phyloP scores from a whole-genome alignment of 805 yeast species.

The Priceomyces haplophilus region DNA sequence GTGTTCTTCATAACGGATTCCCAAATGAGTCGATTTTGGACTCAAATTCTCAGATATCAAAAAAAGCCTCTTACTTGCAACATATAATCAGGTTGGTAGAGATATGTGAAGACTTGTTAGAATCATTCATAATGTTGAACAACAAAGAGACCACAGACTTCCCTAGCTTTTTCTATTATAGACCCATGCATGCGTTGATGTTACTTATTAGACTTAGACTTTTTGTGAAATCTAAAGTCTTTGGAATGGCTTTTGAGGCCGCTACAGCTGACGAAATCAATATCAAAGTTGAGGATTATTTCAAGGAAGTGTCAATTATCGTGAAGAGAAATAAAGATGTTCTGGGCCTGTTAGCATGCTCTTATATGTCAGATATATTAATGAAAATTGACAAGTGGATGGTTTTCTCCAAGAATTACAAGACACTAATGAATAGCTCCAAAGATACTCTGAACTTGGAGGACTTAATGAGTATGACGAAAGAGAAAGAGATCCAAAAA shows the following conservation, averaged over 20 bases:
- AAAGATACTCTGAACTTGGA: conserved; percentile 14
- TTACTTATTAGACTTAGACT: conserved; percentile 46
- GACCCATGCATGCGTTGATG: conserved; percentile 53
- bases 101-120: conserved; percentile 45
- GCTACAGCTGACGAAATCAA: conserved; percentile 10
- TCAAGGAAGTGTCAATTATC: conserved; percentile 14
- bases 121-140: conserved; percentile 41
- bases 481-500: conserved; percentile 30
- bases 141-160: conserved; percentile 33
- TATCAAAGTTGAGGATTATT: conserved; percentile 21
- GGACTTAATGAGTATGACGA: conserved; percentile 28
- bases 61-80: conserved; percentile 32
- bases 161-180: conserved; percentile 52
- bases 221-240: conserved; percentile 41
- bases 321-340: conserved; percentile 18
- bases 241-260: conserved; percentile 12
- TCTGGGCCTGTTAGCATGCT: conserved; percentile 21
- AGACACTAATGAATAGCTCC: neutral
- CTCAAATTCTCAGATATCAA: neutral
- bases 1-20: conserved; percentile 16
- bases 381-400: conserved; percentile 28
- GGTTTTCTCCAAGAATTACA: conserved; percentile 18
- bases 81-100: conserved; percentile 41
- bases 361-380: conserved; percentile 21
- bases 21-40: neutral